phyloP scores from a whole-genome alignment of 2,329 filamentous ascomycete genomes.

The Ophioceras dolichostomum region DNA sequence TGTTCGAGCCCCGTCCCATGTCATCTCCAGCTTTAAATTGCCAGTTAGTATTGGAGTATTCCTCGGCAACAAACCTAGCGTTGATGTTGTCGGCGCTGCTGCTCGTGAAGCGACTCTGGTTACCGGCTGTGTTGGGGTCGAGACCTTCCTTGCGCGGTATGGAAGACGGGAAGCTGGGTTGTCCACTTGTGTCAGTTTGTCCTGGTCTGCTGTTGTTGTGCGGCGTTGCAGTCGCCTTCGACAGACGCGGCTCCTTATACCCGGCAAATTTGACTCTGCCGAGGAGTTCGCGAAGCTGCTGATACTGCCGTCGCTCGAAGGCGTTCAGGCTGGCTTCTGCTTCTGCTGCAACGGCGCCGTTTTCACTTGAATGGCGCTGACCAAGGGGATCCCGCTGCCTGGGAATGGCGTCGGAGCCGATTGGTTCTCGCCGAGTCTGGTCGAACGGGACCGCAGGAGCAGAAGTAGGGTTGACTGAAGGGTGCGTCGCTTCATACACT shows the following conservation, averaged over 20 bases:
- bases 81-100: slow-evolving; percentile 49
- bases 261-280: neutral
- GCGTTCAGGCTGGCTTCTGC: no score
- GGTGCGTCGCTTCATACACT: slow-evolving; percentile 2
- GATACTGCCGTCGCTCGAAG: slow-evolving; percentile 11
- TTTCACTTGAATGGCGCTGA: no score
- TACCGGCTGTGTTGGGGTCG: no score
- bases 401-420: no score
- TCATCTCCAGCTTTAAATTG: slow-evolving; percentile 38
- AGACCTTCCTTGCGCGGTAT: neutral
- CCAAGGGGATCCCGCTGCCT: no score
- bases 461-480: neutral
- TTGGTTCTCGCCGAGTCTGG: no score
- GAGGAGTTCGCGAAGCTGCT: slow-evolving; percentile 8
- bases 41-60: slow-evolving; percentile 28
- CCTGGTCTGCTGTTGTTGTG: no score
- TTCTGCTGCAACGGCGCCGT: no score
- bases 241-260: neutral
- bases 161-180: slow-evolving; percentile 33
- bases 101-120: slow-evolving; percentile 28
- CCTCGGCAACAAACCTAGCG: slow-evolving; percentile 43
- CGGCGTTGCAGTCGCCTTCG: no score
- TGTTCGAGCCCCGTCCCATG: slow-evolving; percentile 11
- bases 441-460: no score
- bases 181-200: slow-evolving; percentile 10